These are phyloP conservation scores for Lactifluus hygrophoroides DNA, from an alignment of 768 basidiomycete species.

Conservation along the genomic window DNA sequence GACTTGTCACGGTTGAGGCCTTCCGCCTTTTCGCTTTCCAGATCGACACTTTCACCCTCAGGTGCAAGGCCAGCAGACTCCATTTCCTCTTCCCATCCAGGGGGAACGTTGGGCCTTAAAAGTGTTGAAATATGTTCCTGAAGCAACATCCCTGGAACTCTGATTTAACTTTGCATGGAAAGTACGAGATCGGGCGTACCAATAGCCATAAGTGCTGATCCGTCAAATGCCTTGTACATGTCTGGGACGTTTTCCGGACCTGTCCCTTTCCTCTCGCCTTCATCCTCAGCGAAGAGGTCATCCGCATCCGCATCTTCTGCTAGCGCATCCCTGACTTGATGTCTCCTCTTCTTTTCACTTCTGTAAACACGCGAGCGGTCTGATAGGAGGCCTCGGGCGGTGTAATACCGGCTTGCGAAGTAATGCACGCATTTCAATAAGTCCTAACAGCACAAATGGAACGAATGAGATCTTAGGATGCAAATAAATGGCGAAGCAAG, in stretches of 20 bases:
- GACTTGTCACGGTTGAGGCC: not conserved
- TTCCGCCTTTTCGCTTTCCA: not conserved
- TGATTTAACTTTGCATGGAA: not conserved
- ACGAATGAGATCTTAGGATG: not conserved
- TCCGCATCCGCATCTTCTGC: constrained; percentile 15
- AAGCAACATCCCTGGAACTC: constrained; percentile 48
- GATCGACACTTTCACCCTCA: not conserved
- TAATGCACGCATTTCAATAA: constrained; percentile 44
- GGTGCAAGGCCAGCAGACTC: constrained; percentile 1
- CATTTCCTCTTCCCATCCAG: constrained; percentile 38
- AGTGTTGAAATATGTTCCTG: constrained; percentile 52
- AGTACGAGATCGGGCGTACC: constrained; percentile 35
- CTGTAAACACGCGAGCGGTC: constrained; percentile 43
- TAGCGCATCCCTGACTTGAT: constrained; percentile 14
- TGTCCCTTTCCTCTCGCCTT: not conserved
- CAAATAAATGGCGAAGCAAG: not conserved
- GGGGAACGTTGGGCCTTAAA: constrained; percentile 34
- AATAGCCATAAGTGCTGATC: constrained; percentile 63
- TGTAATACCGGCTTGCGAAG: constrained; percentile 49
- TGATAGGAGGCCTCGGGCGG: constrained; percentile 48
- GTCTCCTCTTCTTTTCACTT: constrained; percentile 31
- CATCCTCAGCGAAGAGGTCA: constrained; percentile 16
- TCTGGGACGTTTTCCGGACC: constrained; percentile 30
- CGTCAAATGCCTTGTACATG: constrained; percentile 72
- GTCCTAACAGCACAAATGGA: constrained; percentile 31